Conservation (phyloP, 176 grass and related monocot genomes). For the Aegilops umbellulata region DNA sequence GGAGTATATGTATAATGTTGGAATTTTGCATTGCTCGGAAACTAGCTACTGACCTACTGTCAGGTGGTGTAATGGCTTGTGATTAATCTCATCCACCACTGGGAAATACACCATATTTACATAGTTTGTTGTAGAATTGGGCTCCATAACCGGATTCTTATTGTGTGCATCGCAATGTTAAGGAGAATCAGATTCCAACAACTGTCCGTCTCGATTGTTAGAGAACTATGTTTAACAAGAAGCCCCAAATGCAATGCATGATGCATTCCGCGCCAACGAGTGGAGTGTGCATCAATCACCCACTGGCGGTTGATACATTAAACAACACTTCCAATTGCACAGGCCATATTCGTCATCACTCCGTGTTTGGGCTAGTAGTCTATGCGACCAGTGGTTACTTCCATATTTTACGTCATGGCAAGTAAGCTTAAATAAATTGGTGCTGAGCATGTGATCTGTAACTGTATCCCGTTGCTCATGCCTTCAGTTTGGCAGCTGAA, state of each 20-base stretch:
- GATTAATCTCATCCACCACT: background rate
- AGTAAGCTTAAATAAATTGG: background rate
- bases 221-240: slow-evolving; percentile 3
- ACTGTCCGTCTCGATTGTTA: background rate
- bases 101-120: background rate
- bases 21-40: background rate
- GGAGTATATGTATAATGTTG: background rate
- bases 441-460: slow-evolving; percentile 18
- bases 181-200: slow-evolving; percentile 4
- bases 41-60: background rate
- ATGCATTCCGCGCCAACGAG: background rate
- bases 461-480: background rate
- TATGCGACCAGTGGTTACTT: background rate
- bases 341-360: background rate
- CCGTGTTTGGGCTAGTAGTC: slow-evolving; percentile 16
- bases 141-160: background rate
- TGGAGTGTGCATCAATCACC: background rate
- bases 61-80: background rate
- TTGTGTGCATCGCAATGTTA: background rate
- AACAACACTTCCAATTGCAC: slow-evolving; percentile 20
- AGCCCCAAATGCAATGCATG: background rate
- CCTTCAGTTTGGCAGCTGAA: background rate
- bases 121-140: slow-evolving; percentile 3
- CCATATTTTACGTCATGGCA: background rate
- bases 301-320: slow-evolving; percentile 4